These are phyloP conservation scores for Mucor irregularis DNA, from an alignment of 371 early-diverging fungal genomes.

Conservation along the genomic window DNA sequence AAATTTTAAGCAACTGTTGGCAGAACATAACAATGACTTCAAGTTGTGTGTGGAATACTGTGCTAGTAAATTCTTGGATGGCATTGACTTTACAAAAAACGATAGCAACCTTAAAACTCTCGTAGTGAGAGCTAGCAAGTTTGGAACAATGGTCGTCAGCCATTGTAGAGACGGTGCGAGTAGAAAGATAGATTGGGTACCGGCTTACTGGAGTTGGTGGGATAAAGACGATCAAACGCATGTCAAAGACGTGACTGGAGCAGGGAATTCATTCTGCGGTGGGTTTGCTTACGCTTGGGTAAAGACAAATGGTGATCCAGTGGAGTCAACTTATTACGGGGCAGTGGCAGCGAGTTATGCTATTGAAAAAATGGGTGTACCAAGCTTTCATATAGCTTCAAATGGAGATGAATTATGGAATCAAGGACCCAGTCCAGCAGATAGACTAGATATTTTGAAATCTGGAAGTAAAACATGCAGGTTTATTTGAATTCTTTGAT, in stretches of 20 bases:
- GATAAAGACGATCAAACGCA: constrained; percentile 1
- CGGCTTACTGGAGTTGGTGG: constrained; percentile 36
- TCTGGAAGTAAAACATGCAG: constrained; percentile 8
- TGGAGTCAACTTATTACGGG: constrained; percentile 36
- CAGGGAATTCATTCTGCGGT: constrained; percentile 54
- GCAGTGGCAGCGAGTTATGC: constrained; percentile 44
- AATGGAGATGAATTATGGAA: constrained; percentile 28
- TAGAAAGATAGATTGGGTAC: constrained; percentile 30
- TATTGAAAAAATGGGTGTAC: constrained; percentile 49
- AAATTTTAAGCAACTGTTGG: neutral
- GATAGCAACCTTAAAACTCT: too few species aligned
- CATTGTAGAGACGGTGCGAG: neutral
- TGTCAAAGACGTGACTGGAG: constrained; percentile 48
- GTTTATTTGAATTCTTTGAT: neutral
- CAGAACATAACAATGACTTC: constrained; percentile 1
- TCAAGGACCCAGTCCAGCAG: constrained; percentile 22
- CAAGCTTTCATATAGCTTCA: constrained; percentile 6
- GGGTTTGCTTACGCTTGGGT: constrained; percentile 38
- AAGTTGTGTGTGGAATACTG: constrained; percentile 11
- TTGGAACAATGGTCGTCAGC: constrained; percentile 25
- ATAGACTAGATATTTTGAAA: constrained; percentile 21
- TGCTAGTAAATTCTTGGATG: constrained; percentile 1
- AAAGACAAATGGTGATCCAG: constrained; percentile 26
- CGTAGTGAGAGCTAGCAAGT: constrained; percentile 37
- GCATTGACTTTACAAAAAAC: neutral